phyloP scores from a whole-genome alignment of 2,329 filamentous ascomycete species.

The Emergomyces orientalis region DNA sequence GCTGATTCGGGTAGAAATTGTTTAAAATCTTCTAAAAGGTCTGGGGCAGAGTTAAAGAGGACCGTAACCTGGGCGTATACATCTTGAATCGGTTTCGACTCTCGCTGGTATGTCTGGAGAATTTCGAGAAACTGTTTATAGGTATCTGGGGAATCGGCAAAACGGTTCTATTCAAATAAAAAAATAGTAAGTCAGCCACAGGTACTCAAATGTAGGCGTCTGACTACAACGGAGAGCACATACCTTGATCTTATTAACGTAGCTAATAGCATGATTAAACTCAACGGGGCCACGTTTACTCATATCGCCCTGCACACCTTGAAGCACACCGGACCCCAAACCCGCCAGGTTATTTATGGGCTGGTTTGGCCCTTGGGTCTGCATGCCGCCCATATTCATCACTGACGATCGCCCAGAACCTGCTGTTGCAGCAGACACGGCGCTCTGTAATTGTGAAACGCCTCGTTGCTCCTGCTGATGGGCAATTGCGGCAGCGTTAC shows the following conservation, averaged over 20 bases:
- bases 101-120: conserved; percentile 91
- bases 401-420: conserved; percentile 39
- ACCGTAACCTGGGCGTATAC: conserved; percentile 95
- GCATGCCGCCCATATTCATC: conserved; percentile 39
- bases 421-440: conserved; percentile 51
- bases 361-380: conserved; percentile 39
- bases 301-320: conserved; percentile 44
- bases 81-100: conserved; percentile 96
- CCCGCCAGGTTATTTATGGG: conserved; percentile 54
- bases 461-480: conserved; percentile 59
- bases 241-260: conserved; percentile 99
- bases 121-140: conserved; percentile 99
- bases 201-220: background rate
- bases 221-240: conserved; percentile 20
- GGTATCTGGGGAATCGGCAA: conserved; percentile 91
- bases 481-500: conserved; percentile 35
- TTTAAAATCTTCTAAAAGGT: conserved; percentile 95
- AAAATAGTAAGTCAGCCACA: background rate
- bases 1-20: conserved; percentile 93
- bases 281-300: conserved; percentile 92
- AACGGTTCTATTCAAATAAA: conserved; percentile 62
- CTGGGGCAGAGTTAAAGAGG: conserved; percentile 84
- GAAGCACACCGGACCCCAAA: conserved; percentile 49
- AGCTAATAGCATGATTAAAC: conserved; percentile 98
- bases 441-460: conserved; percentile 57